A percentile compares a stretch with the other conserved stretches of the same genome.
These are phyloP conservation scores for Leishmania tarentolae DNA, from an alignment of 208 protist species.

Conservation along the genomic window DNA sequence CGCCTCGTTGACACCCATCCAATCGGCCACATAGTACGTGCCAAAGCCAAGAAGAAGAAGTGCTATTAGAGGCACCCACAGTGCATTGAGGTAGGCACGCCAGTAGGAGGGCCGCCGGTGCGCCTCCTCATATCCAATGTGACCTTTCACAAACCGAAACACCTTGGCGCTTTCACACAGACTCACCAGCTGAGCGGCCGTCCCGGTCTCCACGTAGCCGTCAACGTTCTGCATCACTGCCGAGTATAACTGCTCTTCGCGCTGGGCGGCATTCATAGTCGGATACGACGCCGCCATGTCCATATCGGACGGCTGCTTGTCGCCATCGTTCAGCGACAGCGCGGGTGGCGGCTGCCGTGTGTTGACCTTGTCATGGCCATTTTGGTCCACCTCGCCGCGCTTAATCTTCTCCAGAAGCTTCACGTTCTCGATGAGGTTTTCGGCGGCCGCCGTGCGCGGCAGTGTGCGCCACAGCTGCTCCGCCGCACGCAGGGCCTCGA, in stretches of 20 bases:
- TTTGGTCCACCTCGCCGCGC: slow-evolving; percentile 33
- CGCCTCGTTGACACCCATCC: slow-evolving; percentile 17
- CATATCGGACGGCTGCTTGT: not conserved
- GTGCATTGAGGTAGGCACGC: slow-evolving; percentile 24
- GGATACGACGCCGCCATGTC: slow-evolving; percentile 23
- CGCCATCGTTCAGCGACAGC: not conserved
- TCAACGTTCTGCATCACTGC: slow-evolving; percentile 54
- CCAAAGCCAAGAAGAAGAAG: slow-evolving; percentile 32
- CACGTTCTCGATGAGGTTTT: slow-evolving; percentile 70
- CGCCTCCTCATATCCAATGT: slow-evolving; percentile 70
- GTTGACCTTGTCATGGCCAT: slow-evolving; percentile 14
- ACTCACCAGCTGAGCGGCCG: slow-evolving; percentile 45
- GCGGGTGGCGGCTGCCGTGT: not conserved
- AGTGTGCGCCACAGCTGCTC: slow-evolving; percentile 42
- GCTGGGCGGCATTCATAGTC: slow-evolving; percentile 24
- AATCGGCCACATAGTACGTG: slow-evolving; percentile 17
- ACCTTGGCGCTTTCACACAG: slow-evolving; percentile 54
- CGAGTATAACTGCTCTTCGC: slow-evolving; percentile 46
- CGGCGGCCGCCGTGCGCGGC: slow-evolving; percentile 38
- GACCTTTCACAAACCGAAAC: slow-evolving; percentile 43
- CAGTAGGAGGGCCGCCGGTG: slow-evolving; percentile 29
- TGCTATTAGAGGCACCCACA: slow-evolving; percentile 45
- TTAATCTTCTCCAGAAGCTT: slow-evolving; percentile 46
- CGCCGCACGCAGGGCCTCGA: slow-evolving; percentile 5
- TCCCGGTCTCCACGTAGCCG: slow-evolving; percentile 42